Conservation (phyloP, 2,329 filamentous ascomycete species). For the Escovopsis sp. region DNA sequence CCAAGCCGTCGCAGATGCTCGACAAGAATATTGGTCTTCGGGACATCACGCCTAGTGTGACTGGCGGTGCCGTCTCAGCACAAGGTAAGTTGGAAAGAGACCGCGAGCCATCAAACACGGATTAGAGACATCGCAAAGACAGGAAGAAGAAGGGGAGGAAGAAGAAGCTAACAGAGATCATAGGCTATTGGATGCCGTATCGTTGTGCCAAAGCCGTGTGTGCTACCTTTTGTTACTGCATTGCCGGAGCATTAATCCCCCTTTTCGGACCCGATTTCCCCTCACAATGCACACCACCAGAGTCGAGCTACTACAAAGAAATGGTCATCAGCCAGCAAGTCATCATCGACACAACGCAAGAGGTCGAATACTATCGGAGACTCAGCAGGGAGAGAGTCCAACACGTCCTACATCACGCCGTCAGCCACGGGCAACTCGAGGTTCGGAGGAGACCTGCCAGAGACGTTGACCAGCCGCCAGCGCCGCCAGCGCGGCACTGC, state of each 20-base stretch:
- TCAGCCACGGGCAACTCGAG: background rate
- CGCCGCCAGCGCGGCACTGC: background rate
- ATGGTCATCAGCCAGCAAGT: constrained; percentile 51
- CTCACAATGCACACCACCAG: constrained; percentile 49
- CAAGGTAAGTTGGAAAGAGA: constrained; percentile 50
- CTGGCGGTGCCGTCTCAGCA: constrained; percentile 75
- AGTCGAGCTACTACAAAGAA: constrained; percentile 46
- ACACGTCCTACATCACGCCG: background rate
- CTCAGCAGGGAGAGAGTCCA: background rate
- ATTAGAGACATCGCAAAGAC: too few species aligned
- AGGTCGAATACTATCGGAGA: constrained; percentile 3
- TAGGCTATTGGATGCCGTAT: constrained; percentile 96
- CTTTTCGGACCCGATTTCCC: constrained; percentile 80
- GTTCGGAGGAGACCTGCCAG: constrained; percentile 1
- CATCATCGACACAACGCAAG: constrained; percentile 32
- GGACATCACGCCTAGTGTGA: constrained; percentile 89
- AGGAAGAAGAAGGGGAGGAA: constrained; percentile 1
- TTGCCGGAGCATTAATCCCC: constrained; percentile 75
- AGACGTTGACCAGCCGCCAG: background rate
- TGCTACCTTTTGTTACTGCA: constrained; percentile 74
- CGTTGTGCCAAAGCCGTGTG: constrained; percentile 74
- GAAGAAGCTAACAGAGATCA: constrained; percentile 5
- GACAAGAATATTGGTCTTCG: constrained; percentile 65
- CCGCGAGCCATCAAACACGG: too few species aligned
- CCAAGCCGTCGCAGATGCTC: constrained; percentile 72